Base-by-base conservation (phyloP, 1,139 yeast genomes). In the Suhomyces yuchorum region DNA sequence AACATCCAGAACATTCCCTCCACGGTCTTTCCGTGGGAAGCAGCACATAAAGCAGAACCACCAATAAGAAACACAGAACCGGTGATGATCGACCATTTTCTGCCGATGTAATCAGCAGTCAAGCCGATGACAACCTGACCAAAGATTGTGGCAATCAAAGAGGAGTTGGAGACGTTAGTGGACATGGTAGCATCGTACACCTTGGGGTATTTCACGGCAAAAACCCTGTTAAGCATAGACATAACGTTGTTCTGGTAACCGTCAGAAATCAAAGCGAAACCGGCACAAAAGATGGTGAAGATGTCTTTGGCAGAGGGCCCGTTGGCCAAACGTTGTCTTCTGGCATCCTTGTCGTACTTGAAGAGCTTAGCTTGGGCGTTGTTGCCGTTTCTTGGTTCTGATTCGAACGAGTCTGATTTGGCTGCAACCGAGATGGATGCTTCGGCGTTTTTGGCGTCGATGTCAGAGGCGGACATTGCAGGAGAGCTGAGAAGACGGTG, bases 1-100 rank as follows among this genome's bases (percentile, higher is more conserved):
- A 85, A 71, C 89, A 85, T 84, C 91, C 91, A 85, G 59, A 87
- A 82, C 84, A 82, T 78, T 11, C 85, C 86, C 5, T 62, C 56
- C 14, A 63, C 63, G 24, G 83, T 66, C 12, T 49, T 54, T 28
- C 86, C 87, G 54, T 80, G 82, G 8, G 86, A 67, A 17, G 84
- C 86, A 35, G 85, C 75, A 54, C 82, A 81, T 56, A 81, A 51
- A 41, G 78, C 68, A 15, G 85, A 74, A 40, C 87, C 87, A 22
- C 80, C 49, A 14, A 82, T 81, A 56, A 82, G 72, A 50, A 81
- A 64, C 11, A 72, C 51, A 1, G 86, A 80, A 8, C 85, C 83
- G 11, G 76, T 60, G 11, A 81, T 70, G 55, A 82, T 79, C 9
- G 86, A 82, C 73, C 76, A 72, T 59, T 82, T 82, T 56, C 87